A percentile compares a stretch with the other conserved stretches of the same genome.
Evolutionary conservation across 2,329 filamentous ascomycete genomes (phyloP).

Genomic region (Epichloe uncinata): DNA sequence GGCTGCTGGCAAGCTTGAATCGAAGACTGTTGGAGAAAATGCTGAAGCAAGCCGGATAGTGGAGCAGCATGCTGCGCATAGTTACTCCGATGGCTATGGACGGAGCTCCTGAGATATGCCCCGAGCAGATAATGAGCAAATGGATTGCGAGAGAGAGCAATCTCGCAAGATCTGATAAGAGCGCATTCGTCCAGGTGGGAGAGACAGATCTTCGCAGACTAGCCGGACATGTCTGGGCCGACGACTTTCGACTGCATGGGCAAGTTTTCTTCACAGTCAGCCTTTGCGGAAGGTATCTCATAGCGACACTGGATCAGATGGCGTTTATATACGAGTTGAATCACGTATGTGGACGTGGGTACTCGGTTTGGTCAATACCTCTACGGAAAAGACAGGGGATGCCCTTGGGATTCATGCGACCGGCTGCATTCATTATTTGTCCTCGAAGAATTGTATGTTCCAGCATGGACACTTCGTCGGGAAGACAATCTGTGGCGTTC

Average conservation of each 20-base stretch:
- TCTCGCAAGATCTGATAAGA: constrained; percentile 8
- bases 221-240: constrained; percentile 9
- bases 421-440: constrained; percentile 41
- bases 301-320: constrained; percentile 38
- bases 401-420: constrained; percentile 20
- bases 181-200: constrained; percentile 20
- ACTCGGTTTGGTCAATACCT: constrained; percentile 14
- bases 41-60: constrained; percentile 43
- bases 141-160: constrained; percentile 28
- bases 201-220: constrained; percentile 24
- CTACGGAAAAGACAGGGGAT: constrained; percentile 12
- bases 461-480: constrained; percentile 48
- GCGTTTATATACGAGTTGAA: constrained; percentile 41
- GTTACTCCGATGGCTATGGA: constrained; percentile 11
- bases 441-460: constrained; percentile 43
- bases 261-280: constrained; percentile 36
- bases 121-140: constrained; percentile 26
- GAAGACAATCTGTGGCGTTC: constrained; percentile 41
- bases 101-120: constrained; percentile 8
- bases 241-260: constrained; percentile 12
- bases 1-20: constrained; percentile 46
- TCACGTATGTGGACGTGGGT: constrained; percentile 20
- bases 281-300: constrained; percentile 42
- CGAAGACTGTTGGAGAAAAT: constrained; percentile 34
- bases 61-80: constrained; percentile 21